Base-by-base conservation (phyloP, 352 stramenopile species). In the Saprolegnia parasitica region DNA sequence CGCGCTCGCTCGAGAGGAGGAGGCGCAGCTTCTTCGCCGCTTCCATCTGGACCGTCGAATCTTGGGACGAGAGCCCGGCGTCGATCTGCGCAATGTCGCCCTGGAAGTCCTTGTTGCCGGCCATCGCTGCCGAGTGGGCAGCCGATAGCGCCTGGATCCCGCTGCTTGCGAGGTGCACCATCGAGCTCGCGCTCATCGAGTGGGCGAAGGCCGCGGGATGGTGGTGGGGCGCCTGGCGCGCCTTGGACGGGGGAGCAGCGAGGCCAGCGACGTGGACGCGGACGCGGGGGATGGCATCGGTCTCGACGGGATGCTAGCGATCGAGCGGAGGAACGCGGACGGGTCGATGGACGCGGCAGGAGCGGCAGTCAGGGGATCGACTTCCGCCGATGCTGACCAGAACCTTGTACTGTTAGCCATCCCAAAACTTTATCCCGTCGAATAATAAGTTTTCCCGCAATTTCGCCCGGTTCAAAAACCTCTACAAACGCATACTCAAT, bases 11-110 rank as follows among this genome's bases (percentile, higher is more conserved):
- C 32, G 84, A 93, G 20, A 95, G 78, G 67, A 95, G 63, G 52
- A 89, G 81, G n/a, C 86, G 86, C 52, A 95, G 76, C 74, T 95
- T 95, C 77, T 94, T 95, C 50, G 86, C 86, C 9, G 86, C 86
- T 72, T 92, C 85, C 11, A 93, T 74, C 72, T 95, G 86, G 56
- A 93, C 81, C 58, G 90, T 83, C 0, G 84, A 81, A 58, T 95
- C 82, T 62, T 95, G 83, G 50, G 84, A 95, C 71, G 89, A 90
- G 40, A 95, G 71, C 18, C 84, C 85, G 0, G 83, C 60, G 60
- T 93, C 85, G 61, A 92, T 93, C 68, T 93, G 89, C 54, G 92
- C 87, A 37, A 93, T 68, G 73, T 92, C 84, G 54, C 82, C 81
- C 72, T 93, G 83, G 70, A 92, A 94, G 52, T 67, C 66, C 6